Percentiles rank a stretch among this genome's conserved stretches.
Evolutionary conservation across 805 yeast species (phyloP).

Genomic region (Ogataea siamensis): DNA sequence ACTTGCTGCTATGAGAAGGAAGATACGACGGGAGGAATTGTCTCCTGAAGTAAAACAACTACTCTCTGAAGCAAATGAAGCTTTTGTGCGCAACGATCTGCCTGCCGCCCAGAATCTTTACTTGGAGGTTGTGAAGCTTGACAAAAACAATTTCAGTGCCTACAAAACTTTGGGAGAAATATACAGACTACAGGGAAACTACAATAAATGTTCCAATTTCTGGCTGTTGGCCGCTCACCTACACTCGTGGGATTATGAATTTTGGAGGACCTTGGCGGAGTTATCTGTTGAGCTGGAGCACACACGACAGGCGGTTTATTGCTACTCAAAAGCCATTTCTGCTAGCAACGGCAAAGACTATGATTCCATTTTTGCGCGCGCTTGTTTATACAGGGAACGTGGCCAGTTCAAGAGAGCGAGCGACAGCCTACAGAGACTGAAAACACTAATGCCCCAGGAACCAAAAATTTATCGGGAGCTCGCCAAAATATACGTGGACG

Average conservation of each 20-base stretch:
- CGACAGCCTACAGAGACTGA: constrained; percentile 65
- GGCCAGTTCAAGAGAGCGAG: constrained; percentile 70
- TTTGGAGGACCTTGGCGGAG: constrained; percentile 78
- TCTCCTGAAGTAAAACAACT: constrained; percentile 72
- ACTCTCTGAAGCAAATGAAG: constrained; percentile 74
- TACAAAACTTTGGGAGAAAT: constrained; percentile 88
- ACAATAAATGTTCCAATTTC: constrained; percentile 70
- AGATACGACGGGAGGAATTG: constrained; percentile 42
- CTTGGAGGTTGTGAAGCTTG: constrained; percentile 70
- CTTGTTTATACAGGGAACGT: constrained; percentile 62
- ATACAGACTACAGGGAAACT: constrained; percentile 61
- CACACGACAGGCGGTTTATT: constrained; percentile 71
- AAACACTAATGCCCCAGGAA: constrained; percentile 56
- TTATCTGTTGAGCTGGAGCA: constrained; percentile 64
- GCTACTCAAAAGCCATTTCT: constrained; percentile 65
- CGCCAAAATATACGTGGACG: constrained; percentile 51
- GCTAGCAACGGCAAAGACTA: constrained; percentile 44
- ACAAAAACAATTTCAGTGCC: constrained; percentile 76
- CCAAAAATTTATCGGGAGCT: constrained; percentile 58
- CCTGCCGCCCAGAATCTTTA: constrained; percentile 58
- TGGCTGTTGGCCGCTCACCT: constrained; percentile 83
- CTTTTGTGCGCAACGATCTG: constrained; percentile 65
- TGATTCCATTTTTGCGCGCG: constrained; percentile 60
- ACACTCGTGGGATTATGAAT: constrained; percentile 68
- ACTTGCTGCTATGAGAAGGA: constrained; percentile 37